phyloP scores from a whole-genome alignment of 495 filamentous ascomycete genomes.

The Achaetomiella virescens region DNA sequence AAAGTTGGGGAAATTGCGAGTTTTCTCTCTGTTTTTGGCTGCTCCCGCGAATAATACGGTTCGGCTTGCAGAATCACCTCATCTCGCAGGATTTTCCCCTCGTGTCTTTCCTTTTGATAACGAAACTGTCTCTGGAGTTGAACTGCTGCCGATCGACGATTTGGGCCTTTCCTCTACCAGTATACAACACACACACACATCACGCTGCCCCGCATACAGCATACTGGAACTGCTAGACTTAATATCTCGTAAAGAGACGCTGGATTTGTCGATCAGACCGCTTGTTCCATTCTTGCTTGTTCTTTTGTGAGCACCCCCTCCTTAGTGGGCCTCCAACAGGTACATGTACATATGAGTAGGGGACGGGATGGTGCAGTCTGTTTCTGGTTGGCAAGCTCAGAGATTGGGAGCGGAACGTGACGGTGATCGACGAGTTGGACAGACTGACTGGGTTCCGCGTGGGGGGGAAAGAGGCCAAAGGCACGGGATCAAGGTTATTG shows the following conservation, averaged over 20 bases:
- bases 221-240: conserved; percentile 31
- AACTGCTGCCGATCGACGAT: conserved; percentile 5
- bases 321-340: neutral
- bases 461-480: too few relatives aligned
- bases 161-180: too few relatives aligned
- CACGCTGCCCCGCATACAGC: conserved; percentile 9
- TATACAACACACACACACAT: conserved; percentile 13
- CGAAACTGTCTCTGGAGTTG: neutral
- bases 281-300: neutral
- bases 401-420: too few relatives aligned
- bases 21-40: neutral
- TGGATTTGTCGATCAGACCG: conserved; percentile 6
- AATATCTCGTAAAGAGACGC: conserved; percentile 27
- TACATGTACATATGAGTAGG: too few relatives aligned
- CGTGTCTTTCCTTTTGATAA: conserved; percentile 10
- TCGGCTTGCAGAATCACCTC: neutral
- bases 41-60: neutral
- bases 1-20: neutral
- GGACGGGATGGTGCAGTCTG: too few relatives aligned
- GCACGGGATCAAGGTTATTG: too few relatives aligned
- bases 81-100: conserved; percentile 2
- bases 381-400: too few relatives aligned
- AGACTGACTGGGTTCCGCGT: too few relatives aligned
- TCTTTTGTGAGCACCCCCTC: neutral
- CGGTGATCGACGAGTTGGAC: too few relatives aligned